Percentiles rank a stretch among this genome's conserved stretches.
Conservation (phyloP, 2,329 filamentous ascomycete genomes). For the Sporothrix schenckii region DNA sequence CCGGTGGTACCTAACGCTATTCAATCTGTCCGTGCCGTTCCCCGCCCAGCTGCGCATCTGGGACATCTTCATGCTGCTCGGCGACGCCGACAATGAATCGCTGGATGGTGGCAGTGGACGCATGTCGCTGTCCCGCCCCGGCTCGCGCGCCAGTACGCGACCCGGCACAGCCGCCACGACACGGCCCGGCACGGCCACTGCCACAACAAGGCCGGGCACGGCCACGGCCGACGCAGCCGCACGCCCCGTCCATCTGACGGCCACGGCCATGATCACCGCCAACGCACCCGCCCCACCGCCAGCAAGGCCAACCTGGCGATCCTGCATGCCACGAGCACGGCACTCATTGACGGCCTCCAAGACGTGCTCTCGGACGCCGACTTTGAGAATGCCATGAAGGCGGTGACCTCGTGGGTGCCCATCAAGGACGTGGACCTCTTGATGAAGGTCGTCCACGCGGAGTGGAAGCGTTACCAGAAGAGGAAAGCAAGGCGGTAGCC, state of each 20-base stretch:
- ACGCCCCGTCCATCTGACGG: background rate
- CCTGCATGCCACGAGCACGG: constrained; percentile 85
- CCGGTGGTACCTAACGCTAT: constrained; percentile 94
- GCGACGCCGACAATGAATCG: constrained; percentile 52
- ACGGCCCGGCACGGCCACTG: background rate
- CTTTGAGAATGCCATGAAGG: constrained; percentile 98
- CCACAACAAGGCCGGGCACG: background rate
- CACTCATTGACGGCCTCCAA: constrained; percentile 85
- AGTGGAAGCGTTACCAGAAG: constrained; percentile 71
- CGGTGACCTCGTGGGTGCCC: constrained; percentile 88
- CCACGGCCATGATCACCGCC: constrained; percentile 31
- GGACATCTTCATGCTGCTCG: constrained; percentile 96
- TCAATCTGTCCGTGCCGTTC: constrained; percentile 96
- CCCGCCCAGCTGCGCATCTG: constrained; percentile 91
- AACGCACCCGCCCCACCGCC: constrained; percentile 53
- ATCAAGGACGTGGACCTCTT: constrained; percentile 92
- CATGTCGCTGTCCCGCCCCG: background rate
- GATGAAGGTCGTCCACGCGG: constrained; percentile 84
- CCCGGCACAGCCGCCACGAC: background rate
- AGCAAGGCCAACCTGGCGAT: constrained; percentile 63
- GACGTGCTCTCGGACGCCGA: constrained; percentile 89
- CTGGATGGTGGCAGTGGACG: background rate
- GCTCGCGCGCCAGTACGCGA: background rate
- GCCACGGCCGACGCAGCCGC: background rate
- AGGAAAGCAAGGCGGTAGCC: constrained; percentile 5